phyloP scores from a whole-genome alignment of 1,139 yeast genomes.

The Suhomyces kunorum region DNA sequence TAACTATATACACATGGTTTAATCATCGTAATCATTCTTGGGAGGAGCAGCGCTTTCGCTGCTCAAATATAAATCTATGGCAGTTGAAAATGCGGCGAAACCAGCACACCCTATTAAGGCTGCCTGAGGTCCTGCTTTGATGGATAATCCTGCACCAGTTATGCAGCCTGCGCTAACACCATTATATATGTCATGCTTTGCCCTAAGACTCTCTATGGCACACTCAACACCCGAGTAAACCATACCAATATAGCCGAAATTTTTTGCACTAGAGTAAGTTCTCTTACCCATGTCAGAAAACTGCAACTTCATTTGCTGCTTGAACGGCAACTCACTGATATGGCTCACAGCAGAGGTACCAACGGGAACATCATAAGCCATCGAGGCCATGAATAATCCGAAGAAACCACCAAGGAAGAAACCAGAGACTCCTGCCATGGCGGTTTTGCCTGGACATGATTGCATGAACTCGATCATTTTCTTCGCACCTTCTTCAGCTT shows the following conservation, averaged over 20 bases:
- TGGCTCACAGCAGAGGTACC: constrained; percentile 56
- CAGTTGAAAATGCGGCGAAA: constrained; percentile 94
- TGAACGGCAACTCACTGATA: constrained; percentile 82
- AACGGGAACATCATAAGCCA: constrained; percentile 80
- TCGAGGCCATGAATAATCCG: constrained; percentile 95
- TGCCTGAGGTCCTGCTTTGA: constrained; percentile 92
- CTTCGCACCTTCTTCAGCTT: constrained; percentile 88
- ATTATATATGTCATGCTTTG: constrained; percentile 89
- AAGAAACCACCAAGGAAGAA: constrained; percentile 95
- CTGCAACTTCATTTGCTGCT: constrained; percentile 90
- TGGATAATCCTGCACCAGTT: constrained; percentile 89
- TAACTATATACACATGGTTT: constrained; percentile 16
- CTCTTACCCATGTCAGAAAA: constrained; percentile 90
- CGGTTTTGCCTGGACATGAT: constrained; percentile 94
- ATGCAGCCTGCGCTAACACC: constrained; percentile 93
- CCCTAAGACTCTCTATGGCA: constrained; percentile 79
- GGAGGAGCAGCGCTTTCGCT: constrained; percentile 89
- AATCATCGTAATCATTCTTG: constrained; percentile 83
- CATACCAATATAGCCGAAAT: constrained; percentile 92
- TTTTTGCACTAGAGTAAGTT: constrained; percentile 84
- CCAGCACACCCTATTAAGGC: constrained; percentile 94
- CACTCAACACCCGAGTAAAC: constrained; percentile 96
- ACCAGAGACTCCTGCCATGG: constrained; percentile 91
- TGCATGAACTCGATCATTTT: constrained; percentile 82
- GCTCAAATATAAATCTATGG: constrained; percentile 86